phyloP scores from a whole-genome alignment of 345 rosid genomes.

The Barbarea vulgaris region DNA sequence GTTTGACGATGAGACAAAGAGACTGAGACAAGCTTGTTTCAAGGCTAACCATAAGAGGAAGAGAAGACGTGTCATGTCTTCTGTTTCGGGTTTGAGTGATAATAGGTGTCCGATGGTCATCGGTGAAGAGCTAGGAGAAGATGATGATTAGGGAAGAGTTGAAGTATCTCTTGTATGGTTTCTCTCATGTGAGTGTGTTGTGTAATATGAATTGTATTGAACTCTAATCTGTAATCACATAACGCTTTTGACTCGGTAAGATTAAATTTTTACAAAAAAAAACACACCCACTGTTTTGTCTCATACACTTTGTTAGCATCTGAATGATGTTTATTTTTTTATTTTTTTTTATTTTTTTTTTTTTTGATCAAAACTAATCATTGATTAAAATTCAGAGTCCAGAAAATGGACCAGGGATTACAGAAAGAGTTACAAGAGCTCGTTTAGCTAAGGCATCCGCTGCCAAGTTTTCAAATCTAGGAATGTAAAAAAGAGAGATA shows the following conservation, averaged over 20 bases:
- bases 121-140: background rate
- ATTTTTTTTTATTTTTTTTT: no score
- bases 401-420: no score
- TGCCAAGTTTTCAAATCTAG: no score
- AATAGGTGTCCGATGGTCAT: background rate
- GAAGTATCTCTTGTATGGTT: background rate
- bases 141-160: background rate
- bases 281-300: background rate
- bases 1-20: constrained; percentile 55
- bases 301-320: no score
- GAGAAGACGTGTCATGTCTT: constrained; percentile 29
- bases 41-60: constrained; percentile 80
- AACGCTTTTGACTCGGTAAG: background rate
- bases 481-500: no score
- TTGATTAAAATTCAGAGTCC: no score
- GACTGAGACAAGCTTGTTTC: constrained; percentile 77
- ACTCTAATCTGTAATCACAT: background rate
- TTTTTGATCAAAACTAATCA: no score
- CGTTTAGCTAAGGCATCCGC: no score
- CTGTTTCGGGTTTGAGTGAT: constrained; percentile 9
- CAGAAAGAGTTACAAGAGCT: no score
- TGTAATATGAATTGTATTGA: background rate
- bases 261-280: background rate
- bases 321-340: no score
- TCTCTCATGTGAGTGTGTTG: background rate